Conservation (phyloP, 371 early-diverging fungal species). For the Gilbertella persicaria region DNA sequence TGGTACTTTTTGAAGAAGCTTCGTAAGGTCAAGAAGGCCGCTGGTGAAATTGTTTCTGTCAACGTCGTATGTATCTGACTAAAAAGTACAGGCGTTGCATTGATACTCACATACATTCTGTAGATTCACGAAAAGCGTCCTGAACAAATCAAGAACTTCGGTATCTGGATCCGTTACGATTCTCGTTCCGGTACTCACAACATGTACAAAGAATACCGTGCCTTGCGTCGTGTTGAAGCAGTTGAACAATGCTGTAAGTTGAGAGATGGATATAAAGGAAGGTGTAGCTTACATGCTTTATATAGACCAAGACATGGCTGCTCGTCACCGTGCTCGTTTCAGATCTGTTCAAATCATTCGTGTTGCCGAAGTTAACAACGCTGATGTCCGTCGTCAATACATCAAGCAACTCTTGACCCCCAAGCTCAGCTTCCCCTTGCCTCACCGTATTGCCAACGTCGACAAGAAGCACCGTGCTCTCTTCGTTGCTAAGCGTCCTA, state of each 20-base stretch:
- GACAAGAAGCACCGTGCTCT: conserved; percentile 63
- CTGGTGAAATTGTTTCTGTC: conserved; percentile 92
- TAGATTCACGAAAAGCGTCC: conserved; percentile 92
- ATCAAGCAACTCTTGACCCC: conserved; percentile 87
- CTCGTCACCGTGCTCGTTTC: conserved; percentile 96
- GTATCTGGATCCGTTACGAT: conserved; percentile 97
- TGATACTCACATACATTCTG: neutral
- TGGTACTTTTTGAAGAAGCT: conserved; percentile 97
- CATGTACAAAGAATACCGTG: conserved; percentile 99
- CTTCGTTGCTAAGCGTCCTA: conserved; percentile 86
- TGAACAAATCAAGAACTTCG: conserved; percentile 93
- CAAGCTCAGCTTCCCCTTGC: conserved; percentile 92
- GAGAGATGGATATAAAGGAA: too few relatives aligned
- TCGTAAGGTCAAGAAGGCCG: conserved; percentile 96
- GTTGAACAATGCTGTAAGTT: conserved; percentile 78
- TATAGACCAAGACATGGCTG: conserved; percentile 92
- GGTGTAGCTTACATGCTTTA: too few relatives aligned
- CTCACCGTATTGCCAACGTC: conserved; percentile 86
- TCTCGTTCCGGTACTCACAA: conserved; percentile 98
- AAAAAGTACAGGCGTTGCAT: too few relatives aligned
- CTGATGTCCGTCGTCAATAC: conserved; percentile 92
- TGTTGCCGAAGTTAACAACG: conserved; percentile 83
- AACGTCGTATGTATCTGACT: conserved; percentile 68
- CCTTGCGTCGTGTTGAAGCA: conserved; percentile 88
- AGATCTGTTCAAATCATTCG: conserved; percentile 95